These are phyloP conservation scores for Hura crepitans DNA, from an alignment of 441 rosid species.

Conservation along the genomic window DNA sequence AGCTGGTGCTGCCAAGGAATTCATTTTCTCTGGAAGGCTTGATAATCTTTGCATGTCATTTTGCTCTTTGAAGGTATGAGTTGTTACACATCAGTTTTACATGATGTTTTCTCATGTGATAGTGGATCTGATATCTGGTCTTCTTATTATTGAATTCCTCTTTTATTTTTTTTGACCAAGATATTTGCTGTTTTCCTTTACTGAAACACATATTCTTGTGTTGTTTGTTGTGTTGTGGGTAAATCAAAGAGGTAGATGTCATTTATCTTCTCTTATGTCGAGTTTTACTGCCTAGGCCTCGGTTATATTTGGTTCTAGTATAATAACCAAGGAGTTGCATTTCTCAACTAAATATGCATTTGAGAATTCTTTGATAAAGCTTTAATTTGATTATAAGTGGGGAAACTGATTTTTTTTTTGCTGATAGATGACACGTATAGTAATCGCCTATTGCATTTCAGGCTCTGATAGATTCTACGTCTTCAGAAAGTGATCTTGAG, in stretches of 20 bases:
- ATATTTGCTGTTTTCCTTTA: background rate
- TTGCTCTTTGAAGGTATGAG: conserved; percentile 76
- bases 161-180: background rate
- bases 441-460: conserved; percentile 28
- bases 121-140: background rate
- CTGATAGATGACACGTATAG: background rate
- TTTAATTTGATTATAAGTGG: conserved; percentile 3
- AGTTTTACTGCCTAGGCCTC: conserved; percentile 1
- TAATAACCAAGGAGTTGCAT: background rate
- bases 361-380: conserved; percentile 3
- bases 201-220: background rate
- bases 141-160: background rate
- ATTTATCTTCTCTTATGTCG: background rate
- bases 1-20: conserved; percentile 87
- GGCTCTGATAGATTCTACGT: conserved; percentile 82
- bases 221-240: background rate
- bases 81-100: background rate
- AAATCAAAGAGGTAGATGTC: conserved; percentile 7
- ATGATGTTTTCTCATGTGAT: background rate
- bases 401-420: background rate
- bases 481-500: conserved; percentile 61
- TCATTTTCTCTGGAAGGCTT: conserved; percentile 89
- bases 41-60: conserved; percentile 98
- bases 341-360: conserved; percentile 4
- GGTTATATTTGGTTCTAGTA: background rate